phyloP scores from a whole-genome alignment of 2,329 filamentous ascomycete species.

The Colletotrichum sp. region DNA sequence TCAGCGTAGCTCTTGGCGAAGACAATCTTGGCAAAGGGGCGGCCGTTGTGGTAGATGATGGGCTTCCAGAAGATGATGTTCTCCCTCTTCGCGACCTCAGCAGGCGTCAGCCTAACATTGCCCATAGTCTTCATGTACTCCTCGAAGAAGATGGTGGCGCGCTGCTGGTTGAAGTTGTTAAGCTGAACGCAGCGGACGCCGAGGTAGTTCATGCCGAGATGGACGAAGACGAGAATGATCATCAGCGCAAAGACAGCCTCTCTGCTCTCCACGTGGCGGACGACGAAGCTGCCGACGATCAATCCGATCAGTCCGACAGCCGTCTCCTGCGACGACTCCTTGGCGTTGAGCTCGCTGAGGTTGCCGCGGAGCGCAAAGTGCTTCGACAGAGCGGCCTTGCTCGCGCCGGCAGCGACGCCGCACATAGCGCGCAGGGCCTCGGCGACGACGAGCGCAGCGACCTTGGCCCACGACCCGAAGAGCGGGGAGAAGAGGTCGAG shows the following conservation, averaged over 20 bases:
- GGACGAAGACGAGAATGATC: slow-evolving; percentile 73
- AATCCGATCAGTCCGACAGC: slow-evolving; percentile 89
- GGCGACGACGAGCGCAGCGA: slow-evolving; percentile 53
- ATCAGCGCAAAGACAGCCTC: slow-evolving; percentile 77
- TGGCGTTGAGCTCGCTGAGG: slow-evolving; percentile 89
- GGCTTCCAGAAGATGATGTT: slow-evolving; percentile 60
- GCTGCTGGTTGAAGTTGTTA: slow-evolving; percentile 83
- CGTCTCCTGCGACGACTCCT: slow-evolving; percentile 96
- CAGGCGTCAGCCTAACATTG: slow-evolving; percentile 62
- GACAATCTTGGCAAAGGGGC: slow-evolving; percentile 40
- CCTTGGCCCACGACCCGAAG: slow-evolving; percentile 61
- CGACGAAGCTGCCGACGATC: slow-evolving; percentile 81
- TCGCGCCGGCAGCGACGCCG: slow-evolving; percentile 87
- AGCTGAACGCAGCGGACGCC: slow-evolving; percentile 87
- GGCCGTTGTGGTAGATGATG: slow-evolving; percentile 26
- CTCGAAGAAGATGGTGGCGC: slow-evolving; percentile 79
- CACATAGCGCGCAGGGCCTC: slow-evolving; percentile 70
- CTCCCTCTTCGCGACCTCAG: slow-evolving; percentile 69
- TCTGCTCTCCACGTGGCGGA: slow-evolving; percentile 75
- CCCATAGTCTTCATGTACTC: slow-evolving; percentile 54
- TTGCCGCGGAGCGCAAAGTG: slow-evolving; percentile 92
- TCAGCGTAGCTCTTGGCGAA: slow-evolving; percentile 48
- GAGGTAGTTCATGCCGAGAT: slow-evolving; percentile 84
- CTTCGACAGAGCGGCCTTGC: slow-evolving; percentile 88
- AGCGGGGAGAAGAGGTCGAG: slow-evolving; percentile 84